Evolutionary conservation across 2,329 filamentous ascomycete species (phyloP), one percentile per base, ranked within the genome.

Genomic region (Beauveria rudraprayagi): DNA sequence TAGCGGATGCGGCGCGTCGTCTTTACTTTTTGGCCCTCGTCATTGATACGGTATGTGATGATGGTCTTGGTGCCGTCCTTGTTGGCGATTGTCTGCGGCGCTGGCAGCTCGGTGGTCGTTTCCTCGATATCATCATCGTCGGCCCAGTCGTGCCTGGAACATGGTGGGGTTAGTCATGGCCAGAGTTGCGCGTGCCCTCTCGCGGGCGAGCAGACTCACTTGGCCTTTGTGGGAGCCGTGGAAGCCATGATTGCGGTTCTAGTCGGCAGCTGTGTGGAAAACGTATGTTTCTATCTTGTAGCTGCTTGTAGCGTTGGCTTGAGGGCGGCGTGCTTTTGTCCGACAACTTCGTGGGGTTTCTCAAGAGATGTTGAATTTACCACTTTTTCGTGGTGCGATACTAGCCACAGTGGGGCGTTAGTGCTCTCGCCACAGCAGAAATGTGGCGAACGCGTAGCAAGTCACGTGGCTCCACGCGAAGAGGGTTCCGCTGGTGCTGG

Each of bases 41-140:
- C 94, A 80, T 96, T 93, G 80, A 91, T 86, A 70, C 87, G 85
- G 81, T 91, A 96, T 65, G 90, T 90, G 72, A 96, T 88, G 69
- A 94, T 89, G 52, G 95, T 99, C 80, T 97, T 96, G 70, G 91
- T 96, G 74, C 95, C 94, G 76, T 99, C 94, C 80, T 97, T 96
- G 86, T 99, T 97, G 75, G 88, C 89, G 75, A 91, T 93, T 69
- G 93, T 90, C 79, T 94, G 89, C 68, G 90, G 87, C 68, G 90
- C 84, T 63, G 94, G 94, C 69, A 99, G 89, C 62, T 85, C 83
- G 66, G 77, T 76, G 68, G 75, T 71, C 68, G 84, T 80, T 79
- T 89, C 85, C 77, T 94, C 89, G 78, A 91, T 88, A 72, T 93
- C 90, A 74, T 96, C 92, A 74, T 94, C 91, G 80, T 97, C 94